Percentiles rank a stretch among this genome's conserved stretches.
Evolutionary conservation across 164 flowering plant genomes (phyloP).

Genomic region (Berberis vulgaris): DNA sequence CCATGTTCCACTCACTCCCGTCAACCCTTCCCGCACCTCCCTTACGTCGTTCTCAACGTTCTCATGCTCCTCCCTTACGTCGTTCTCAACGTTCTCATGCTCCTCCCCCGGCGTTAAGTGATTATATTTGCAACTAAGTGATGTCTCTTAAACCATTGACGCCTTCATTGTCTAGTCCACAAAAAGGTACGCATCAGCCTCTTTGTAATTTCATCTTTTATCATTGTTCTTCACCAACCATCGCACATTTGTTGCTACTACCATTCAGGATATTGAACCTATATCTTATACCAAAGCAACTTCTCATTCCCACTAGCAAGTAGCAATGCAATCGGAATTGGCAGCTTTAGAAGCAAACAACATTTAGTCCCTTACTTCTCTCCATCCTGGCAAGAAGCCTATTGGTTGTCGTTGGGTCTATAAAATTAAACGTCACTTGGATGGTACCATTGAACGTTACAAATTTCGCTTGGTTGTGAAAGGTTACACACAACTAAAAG

Average conservation of each 20-base stretch:
- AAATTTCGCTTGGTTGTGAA: constrained; percentile 1
- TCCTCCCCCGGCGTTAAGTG: neutral
- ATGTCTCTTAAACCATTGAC: neutral
- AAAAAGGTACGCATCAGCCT: constrained; percentile 5
- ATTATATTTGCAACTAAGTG: neutral
- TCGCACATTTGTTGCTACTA: neutral
- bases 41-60: neutral
- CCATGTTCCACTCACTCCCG: neutral
- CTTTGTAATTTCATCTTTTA: neutral
- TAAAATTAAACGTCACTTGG: neutral
- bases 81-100: too few relatives aligned
- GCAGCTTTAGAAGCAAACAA: neutral
- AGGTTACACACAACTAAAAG: constrained; percentile 1
- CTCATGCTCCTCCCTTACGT: neutral
- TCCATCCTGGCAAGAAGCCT: neutral
- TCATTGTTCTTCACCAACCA: neutral
- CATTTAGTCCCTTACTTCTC: neutral
- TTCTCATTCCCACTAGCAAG: neutral
- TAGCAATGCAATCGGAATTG: neutral
- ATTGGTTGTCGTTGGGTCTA: constrained; percentile 5
- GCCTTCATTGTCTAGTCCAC: neutral
- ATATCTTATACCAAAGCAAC: neutral
- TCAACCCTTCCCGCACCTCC: neutral
- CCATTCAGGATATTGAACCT: neutral
- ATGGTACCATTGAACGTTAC: neutral